Evolutionary conservation across 73 alveolate genomes (phyloP), one percentile per base, ranked within the genome.

Genomic region (Loxodes magnus): DNA sequence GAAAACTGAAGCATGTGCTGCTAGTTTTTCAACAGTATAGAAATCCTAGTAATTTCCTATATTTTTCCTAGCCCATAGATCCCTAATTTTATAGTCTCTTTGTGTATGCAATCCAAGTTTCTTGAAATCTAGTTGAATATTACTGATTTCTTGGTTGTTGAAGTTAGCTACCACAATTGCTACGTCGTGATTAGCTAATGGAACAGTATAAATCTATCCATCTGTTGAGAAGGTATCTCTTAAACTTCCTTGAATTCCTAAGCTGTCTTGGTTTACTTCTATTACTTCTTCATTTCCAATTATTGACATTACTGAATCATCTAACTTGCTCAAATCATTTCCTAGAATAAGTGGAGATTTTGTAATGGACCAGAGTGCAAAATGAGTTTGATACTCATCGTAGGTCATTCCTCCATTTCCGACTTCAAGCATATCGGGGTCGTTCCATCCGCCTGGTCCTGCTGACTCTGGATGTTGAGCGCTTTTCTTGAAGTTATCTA

Each of bases 381-480:
- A 93, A 59, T 93, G 99, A n/a, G 94, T 72, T 49, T 73, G 63
- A 35, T 89, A 81, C 70, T 94, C 97, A 5, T 53, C 72, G 0
- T 60, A 68, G 14, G 87, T 80, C 93, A 91, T 64, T 14, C 88
- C 91, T 2, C 95, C 94, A 59, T 83, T 87, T 23, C 98, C 96
- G 0, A 91, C 94, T 66, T 91, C 97, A 39, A 94, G 67, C 98
- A 93, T 90, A 56, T 90, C 99, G 4, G 98, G 98, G 36, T 94
- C 99, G 46, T 94, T 94, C 98, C 98, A 94, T 39, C 96, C 94
- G 4, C 99, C 99, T 2, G 96, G 96, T 4, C 96, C 96, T 9
- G 96, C 99, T 56, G 56, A 74, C 51, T 64, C 64, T 0, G 60
- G 36, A 19, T 56, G 50, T 23, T 25, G 20, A 5, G 71, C 48